These are phyloP conservation scores for Trametes versicolor DNA, from an alignment of 1,284 basidiomycete species.

Conservation along the genomic window DNA sequence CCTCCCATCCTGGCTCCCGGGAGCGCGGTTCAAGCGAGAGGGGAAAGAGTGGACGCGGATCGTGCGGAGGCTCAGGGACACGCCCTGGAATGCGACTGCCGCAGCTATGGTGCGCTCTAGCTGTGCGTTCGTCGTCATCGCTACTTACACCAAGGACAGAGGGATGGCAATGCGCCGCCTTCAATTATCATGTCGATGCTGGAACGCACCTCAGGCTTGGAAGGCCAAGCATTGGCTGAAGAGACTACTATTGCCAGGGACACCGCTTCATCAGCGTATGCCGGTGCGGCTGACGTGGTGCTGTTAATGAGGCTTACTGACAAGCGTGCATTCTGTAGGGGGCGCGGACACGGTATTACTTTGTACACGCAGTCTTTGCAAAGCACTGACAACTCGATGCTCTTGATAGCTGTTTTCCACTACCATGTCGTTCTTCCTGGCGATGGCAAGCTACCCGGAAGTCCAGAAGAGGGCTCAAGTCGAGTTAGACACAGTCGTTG, in stretches of 20 bases:
- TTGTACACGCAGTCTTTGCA: neutral
- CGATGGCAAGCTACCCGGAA: slow-evolving; percentile 48
- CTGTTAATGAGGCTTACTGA: neutral
- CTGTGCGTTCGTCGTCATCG: neutral
- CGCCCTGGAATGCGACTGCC: slow-evolving; percentile 23
- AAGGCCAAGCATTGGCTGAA: slow-evolving; percentile 2
- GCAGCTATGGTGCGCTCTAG: neutral
- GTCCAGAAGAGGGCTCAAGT: slow-evolving; percentile 42
- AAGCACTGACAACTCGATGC: neutral
- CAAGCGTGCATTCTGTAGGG: neutral
- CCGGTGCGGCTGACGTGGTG: neutral
- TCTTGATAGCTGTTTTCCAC: slow-evolving; percentile 35
- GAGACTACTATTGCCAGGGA: slow-evolving; percentile 11
- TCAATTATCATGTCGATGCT: slow-evolving; percentile 2
- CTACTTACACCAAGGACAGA: neutral
- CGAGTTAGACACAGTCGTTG: slow-evolving; percentile 43
- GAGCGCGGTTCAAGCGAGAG: slow-evolving; percentile 24
- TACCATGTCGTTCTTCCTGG: slow-evolving; percentile 45
- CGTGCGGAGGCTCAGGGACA: slow-evolving; percentile 11
- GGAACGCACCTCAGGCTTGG: neutral
- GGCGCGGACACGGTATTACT: slow-evolving; percentile 15
- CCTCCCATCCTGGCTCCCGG: slow-evolving; percentile 23
- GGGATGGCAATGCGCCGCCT: slow-evolving; percentile 3
- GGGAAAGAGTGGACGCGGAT: slow-evolving; percentile 6
- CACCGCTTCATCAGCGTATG: slow-evolving; percentile 5